Evolutionary conservation across 768 basidiomycete species (phyloP), one percentile per base, ranked within the genome.

Genomic region (Panus rudis): DNA sequence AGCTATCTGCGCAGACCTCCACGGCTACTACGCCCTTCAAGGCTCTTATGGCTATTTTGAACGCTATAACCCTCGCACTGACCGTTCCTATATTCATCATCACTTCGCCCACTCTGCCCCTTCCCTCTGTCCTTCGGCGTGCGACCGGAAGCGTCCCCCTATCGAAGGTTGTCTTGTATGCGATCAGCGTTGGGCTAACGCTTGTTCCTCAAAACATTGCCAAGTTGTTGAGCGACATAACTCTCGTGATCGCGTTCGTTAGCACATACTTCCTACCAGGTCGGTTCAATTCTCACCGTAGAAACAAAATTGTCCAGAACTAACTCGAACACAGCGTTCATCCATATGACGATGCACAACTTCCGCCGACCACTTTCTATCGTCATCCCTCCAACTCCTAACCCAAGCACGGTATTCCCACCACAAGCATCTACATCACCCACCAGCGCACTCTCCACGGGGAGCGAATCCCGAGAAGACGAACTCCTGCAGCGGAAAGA

Each of bases 401-500:
- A 16, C 52, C 52, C 30, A 46, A 48, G 39, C 47, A 43, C 43
- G 12, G 16, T 63, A 48, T 28, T 54, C 25, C 45, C 45, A 28
- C 39, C 52, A 14, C 10, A 14, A 8, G 8, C 33, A 20, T 20
- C 10, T 20, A 7, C 21, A 20, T 35, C 33, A 16, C 33, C 33
- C 8, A 35, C 16, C 16, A 35, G n/a, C n/a, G 21, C 33, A 7
- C 16, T 30, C 10, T 10, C 10, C 28, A 16, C 10, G 28, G 49
- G 56, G 19, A 58, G 52, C 46, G 53, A 58, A 21, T 56, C 68
- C 30, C 61, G 68, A 12, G 62, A 68, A 16, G 84, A 88, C 55
- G 81, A 85, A 44, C 76, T 97, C 17, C 65, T 97, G 24, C 79
- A 86, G 53, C 73, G 86, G 48, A 97, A 97, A 66, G 92, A 97